Conservation (phyloP, 306 rosid species). For the Cicer pinnatifidum region DNA sequence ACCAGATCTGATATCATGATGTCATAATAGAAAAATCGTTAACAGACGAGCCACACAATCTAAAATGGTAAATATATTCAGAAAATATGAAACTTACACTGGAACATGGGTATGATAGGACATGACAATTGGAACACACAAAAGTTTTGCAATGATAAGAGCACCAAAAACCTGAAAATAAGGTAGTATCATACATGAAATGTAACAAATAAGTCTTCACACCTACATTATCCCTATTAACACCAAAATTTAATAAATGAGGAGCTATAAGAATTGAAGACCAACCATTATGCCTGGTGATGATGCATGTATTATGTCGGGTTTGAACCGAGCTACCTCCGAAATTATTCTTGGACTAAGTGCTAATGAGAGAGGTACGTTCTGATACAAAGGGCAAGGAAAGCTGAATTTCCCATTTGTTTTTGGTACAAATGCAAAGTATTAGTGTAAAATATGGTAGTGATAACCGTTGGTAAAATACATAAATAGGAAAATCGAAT, state of each 20-base stretch:
- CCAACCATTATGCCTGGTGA: conserved; percentile 97
- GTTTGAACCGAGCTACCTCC: conserved; percentile 94
- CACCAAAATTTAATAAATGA: background rate
- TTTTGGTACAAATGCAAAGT: conserved; percentile 29
- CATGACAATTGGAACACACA: conserved; percentile 92
- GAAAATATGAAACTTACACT: conserved; percentile 68
- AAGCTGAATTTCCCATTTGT: conserved; percentile 62
- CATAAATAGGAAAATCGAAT: background rate
- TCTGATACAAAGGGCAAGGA: conserved; percentile 90
- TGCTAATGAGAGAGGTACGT: conserved; percentile 97
- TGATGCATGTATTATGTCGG: conserved; percentile 98
- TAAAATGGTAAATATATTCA: conserved; percentile 3
- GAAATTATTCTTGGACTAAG: conserved; percentile 98
- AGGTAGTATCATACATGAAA: conserved; percentile 40
- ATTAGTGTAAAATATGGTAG: conserved; percentile 28
- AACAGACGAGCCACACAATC: background rate
- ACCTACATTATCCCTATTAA: conserved; percentile 7
- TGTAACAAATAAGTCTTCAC: conserved; percentile 24
- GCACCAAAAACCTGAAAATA: conserved; percentile 90
- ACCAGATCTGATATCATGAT: conserved; percentile 21
- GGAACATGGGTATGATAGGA: conserved; percentile 99
- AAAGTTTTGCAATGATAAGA: conserved; percentile 80
- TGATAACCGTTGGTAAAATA: conserved; percentile 1
- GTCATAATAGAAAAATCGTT: conserved; percentile 29
- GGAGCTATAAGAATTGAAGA: conserved; percentile 25